Percentiles rank a stretch among this genome's conserved stretches.
Conservation (phyloP, 805 yeast genomes). For the Sungouiozyma ichnusensis region DNA sequence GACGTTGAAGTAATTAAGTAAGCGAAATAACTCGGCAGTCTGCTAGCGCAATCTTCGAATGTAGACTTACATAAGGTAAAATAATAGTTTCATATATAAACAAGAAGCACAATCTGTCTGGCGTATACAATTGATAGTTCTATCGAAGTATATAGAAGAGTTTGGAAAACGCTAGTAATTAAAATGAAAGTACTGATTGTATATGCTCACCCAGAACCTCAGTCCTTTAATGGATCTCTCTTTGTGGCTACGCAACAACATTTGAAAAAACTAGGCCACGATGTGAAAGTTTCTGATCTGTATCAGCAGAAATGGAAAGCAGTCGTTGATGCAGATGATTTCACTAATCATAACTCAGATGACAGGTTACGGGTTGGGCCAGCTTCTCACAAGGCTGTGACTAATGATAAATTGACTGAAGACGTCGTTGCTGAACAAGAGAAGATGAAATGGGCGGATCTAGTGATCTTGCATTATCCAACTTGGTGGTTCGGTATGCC, state of each 20-base stretch:
- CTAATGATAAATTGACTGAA: slow-evolving; percentile 7
- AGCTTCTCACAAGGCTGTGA: slow-evolving; percentile 10
- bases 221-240: slow-evolving; percentile 16
- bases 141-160: too few species aligned
- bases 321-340: slow-evolving; percentile 12
- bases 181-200: slow-evolving; percentile 13
- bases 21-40: neutral
- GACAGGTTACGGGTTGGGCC: slow-evolving; percentile 5
- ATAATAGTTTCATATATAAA: neutral
- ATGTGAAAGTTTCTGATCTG: slow-evolving; percentile 19
- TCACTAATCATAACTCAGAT: slow-evolving; percentile 5
- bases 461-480: slow-evolving; percentile 16
- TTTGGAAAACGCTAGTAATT: too few species aligned
- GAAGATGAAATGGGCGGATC: slow-evolving; percentile 20
- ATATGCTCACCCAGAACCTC: slow-evolving; percentile 19
- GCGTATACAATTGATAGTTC: too few species aligned
- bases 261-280: slow-evolving; percentile 14
- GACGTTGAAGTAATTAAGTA: neutral
- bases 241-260: slow-evolving; percentile 8
- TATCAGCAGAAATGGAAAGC: slow-evolving; percentile 17
- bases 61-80: neutral
- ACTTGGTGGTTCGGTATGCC: slow-evolving; percentile 23
- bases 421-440: slow-evolving; percentile 20
- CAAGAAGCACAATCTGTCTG: too few species aligned
- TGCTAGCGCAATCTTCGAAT: too few species aligned